phyloP scores from a whole-genome alignment of 441 rosid species.

The Euphorbia schlechtendalii region DNA sequence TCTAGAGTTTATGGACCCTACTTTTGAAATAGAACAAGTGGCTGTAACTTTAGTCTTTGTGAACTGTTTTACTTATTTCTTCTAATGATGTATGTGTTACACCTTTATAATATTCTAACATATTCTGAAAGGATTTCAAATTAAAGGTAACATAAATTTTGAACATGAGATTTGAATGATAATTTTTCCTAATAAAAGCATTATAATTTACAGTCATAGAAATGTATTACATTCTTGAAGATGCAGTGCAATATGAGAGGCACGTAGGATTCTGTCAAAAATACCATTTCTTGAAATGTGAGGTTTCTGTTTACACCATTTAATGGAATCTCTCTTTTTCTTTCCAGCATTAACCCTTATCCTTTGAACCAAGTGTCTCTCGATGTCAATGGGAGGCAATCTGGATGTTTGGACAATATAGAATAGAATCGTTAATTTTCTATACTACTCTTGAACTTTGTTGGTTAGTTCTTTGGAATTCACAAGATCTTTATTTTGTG shows the following conservation, averaged over 20 bases:
- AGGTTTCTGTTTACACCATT: neutral
- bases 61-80: neutral
- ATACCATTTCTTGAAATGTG: neutral
- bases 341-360: neutral
- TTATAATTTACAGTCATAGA: neutral
- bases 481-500: constrained; percentile 11
- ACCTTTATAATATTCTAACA: neutral
- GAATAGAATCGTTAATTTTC: neutral
- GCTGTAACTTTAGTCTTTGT: neutral
- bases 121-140: neutral
- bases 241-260: neutral
- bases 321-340: neutral
- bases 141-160: neutral
- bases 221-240: constrained; percentile 1
- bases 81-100: neutral
- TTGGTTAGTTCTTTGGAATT: constrained; percentile 8
- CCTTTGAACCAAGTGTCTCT: neutral
- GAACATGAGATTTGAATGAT: neutral
- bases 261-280: neutral
- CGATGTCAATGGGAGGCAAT: neutral
- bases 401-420: neutral
- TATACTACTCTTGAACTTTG: neutral
- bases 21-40: neutral
- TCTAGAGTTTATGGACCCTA: constrained; percentile 1
- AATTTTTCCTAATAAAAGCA: neutral